phyloP scores from a whole-genome alignment of 495 filamentous ascomycete species.

The Chaetomium cochliodes region DNA sequence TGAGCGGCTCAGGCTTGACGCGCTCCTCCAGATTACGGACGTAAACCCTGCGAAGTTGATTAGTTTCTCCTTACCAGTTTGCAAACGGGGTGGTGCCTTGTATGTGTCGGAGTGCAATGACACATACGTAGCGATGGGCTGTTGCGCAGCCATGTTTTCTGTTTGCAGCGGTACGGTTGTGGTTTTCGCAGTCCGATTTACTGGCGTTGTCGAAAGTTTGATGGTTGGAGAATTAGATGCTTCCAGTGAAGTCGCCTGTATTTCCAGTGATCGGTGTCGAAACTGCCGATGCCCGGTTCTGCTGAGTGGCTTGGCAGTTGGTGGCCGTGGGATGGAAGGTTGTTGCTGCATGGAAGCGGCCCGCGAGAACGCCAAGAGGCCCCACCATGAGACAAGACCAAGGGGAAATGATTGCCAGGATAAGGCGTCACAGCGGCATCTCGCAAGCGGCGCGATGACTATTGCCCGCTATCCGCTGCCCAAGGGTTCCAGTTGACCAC shows the following conservation, averaged over 20 bases:
- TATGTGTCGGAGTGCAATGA: constrained; percentile 65
- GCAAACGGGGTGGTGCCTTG: constrained; percentile 31
- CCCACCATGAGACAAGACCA: constrained; percentile 4
- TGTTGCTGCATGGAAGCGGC: too few species aligned
- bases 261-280: neutral
- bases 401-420: constrained; percentile 17
- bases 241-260: neutral
- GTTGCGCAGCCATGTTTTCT: constrained; percentile 41
- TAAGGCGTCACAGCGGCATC: constrained; percentile 17
- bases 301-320: neutral
- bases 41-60: constrained; percentile 52
- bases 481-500: neutral
- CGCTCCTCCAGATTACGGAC: constrained; percentile 92
- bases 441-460: neutral
- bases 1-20: constrained; percentile 77
- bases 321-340: too few species aligned
- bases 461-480: neutral
- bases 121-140: constrained; percentile 59
- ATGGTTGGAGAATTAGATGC: too few species aligned
- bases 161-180: neutral
- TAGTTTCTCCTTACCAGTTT: constrained; percentile 17
- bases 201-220: neutral
- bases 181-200: neutral
- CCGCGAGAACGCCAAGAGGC: neutral
- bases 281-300: neutral